phyloP scores from a whole-genome alignment of 345 rosid species.

The Brassica juncea region DNA sequence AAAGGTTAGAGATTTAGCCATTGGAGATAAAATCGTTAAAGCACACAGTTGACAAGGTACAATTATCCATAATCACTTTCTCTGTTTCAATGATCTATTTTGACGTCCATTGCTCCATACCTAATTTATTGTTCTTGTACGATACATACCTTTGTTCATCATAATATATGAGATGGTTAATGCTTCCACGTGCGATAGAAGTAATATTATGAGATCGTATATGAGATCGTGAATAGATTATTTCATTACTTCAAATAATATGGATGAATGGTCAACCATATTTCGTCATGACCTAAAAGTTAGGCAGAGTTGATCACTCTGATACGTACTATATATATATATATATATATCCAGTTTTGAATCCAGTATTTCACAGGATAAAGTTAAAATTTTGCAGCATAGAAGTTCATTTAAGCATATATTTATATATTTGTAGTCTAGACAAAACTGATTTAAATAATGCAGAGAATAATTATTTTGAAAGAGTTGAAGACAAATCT shows the following conservation, averaged over 20 bases:
- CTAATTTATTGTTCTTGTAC: slow-evolving; percentile 38
- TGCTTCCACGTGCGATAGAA: neutral
- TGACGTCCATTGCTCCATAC: slow-evolving; percentile 37
- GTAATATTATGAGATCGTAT: neutral
- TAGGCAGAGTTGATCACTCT: neutral
- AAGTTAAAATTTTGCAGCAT: neutral
- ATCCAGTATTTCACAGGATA: neutral
- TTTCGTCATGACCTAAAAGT: neutral
- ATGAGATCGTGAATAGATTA: neutral
- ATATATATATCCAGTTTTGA: neutral
- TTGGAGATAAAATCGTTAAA: slow-evolving; percentile 31
- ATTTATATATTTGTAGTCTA: neutral
- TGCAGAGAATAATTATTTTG: neutral
- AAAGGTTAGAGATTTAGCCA: slow-evolving; percentile 7
- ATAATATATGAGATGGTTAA: slow-evolving; percentile 10
- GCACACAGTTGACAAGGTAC: slow-evolving; percentile 38
- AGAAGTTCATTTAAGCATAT: neutral
- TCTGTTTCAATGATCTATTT: slow-evolving; percentile 25
- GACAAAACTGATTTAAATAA: neutral
- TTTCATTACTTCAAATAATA: slow-evolving; percentile 1
- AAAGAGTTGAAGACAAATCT: slow-evolving; percentile 27
- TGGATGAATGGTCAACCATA: neutral
- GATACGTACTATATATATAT: neutral
- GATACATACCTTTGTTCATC: slow-evolving; percentile 25
- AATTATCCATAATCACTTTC: slow-evolving; percentile 11